phyloP scores from a whole-genome alignment of 2,329 filamentous ascomycete species.

The Fusarium secorum region DNA sequence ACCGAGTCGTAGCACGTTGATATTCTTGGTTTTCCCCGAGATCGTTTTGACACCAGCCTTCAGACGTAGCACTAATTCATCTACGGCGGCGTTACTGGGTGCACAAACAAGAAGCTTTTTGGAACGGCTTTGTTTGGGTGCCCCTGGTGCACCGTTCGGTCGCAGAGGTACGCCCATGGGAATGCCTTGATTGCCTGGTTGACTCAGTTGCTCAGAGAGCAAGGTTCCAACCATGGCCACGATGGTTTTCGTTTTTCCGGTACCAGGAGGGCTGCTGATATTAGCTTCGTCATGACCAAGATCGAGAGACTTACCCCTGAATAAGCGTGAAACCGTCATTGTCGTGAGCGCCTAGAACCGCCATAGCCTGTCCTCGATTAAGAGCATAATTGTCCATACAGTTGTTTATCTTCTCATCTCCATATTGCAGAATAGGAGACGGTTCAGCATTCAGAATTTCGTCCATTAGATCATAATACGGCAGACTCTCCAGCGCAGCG shows the following conservation, averaged over 20 bases:
- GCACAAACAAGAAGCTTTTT: constrained; percentile 97
- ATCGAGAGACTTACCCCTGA: constrained; percentile 69
- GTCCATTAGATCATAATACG: constrained; percentile 95
- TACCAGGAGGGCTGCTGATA: constrained; percentile 78
- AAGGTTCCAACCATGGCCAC: constrained; percentile 93
- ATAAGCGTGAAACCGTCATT: constrained; percentile 98
- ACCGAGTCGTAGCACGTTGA: constrained; percentile 90
- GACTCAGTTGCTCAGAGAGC: constrained; percentile 49
- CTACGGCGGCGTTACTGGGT: constrained; percentile 97
- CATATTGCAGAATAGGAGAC: constrained; percentile 84
- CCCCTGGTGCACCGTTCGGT: constrained; percentile 33
- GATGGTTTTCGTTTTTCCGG: constrained; percentile 98
- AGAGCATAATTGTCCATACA: constrained; percentile 81
- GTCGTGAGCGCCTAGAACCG: constrained; percentile 88
- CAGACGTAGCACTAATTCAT: constrained; percentile 92
- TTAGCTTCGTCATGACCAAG: constrained; percentile 39
- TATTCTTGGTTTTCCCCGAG: constrained; percentile 74
- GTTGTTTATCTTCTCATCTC: constrained; percentile 73
- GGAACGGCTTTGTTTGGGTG: constrained; percentile 44
- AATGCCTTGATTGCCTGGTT: constrained; percentile 44
- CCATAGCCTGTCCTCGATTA: constrained; percentile 88
- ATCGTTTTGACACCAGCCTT: constrained; percentile 85
- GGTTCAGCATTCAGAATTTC: constrained; percentile 91
- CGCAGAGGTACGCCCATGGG: constrained; percentile 45
- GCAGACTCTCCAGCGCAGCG: constrained; percentile 85